phyloP scores from a whole-genome alignment of 257 asterid genomes.

The Cynanchum wilfordii region DNA sequence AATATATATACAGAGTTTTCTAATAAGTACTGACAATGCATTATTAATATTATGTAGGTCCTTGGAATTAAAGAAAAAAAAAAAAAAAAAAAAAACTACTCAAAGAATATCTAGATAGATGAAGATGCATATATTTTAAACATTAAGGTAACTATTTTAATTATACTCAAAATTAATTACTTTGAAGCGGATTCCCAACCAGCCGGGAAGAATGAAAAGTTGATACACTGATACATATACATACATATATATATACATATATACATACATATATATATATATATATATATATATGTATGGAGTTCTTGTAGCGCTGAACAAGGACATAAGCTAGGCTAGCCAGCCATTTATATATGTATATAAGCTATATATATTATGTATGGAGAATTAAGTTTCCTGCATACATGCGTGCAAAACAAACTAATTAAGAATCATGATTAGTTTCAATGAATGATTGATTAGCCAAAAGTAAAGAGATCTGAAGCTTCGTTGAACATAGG shows the following conservation, averaged over 20 bases:
- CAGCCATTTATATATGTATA: not conserved
- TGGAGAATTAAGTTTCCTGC: too few relatives aligned
- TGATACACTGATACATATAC: too few relatives aligned
- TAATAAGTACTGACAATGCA: too few relatives aligned
- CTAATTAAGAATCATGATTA: conserved; percentile 11
- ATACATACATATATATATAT: too few relatives aligned
- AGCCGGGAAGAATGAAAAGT: not conserved
- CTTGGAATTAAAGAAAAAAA: too few relatives aligned
- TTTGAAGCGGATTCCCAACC: not conserved
- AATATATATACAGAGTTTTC: too few relatives aligned
- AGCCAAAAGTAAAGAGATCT: not conserved
- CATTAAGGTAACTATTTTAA: not conserved
- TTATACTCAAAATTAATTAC: not conserved
- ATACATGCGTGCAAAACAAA: not conserved
- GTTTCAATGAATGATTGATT: not conserved
- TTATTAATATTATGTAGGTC: not conserved
- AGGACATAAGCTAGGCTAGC: not conserved
- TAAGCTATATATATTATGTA: too few relatives aligned
- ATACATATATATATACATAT: too few relatives aligned
- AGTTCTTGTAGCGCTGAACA: not conserved
- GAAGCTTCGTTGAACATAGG: conserved; percentile 19
- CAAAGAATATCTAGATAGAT: too few relatives aligned
- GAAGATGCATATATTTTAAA: not conserved
- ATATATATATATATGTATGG: not conserved
- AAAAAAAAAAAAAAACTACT: too few relatives aligned